Conservation (phyloP, 306 rosid genomes). For the Chamaecrista fasciculata region DNA sequence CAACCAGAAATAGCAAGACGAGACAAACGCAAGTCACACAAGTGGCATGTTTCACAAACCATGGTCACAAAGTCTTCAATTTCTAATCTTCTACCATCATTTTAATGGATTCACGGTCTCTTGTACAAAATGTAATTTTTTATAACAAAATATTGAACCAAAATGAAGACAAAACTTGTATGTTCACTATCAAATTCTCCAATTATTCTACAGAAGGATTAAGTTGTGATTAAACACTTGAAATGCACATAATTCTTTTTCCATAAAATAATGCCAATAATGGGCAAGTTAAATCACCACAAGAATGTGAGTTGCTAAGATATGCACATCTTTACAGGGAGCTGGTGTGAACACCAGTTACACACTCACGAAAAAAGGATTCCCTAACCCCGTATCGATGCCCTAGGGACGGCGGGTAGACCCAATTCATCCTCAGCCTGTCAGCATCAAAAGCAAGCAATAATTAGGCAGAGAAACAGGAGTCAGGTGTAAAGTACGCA, state of each 20-base stretch:
- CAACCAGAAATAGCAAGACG: neutral
- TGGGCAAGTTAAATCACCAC: constrained; percentile 18
- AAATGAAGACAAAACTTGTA: neutral
- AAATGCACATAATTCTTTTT: neutral
- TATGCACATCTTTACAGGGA: constrained; percentile 65
- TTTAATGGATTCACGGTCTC: neutral
- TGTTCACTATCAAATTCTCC: neutral
- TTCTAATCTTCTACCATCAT: neutral
- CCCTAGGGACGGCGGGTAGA: constrained; percentile 89
- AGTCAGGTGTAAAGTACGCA: neutral
- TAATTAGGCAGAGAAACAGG: constrained; percentile 11
- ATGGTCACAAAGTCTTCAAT: neutral
- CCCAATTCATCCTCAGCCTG: constrained; percentile 89
- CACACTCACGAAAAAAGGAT: neutral
- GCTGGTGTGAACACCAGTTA: constrained; percentile 27
- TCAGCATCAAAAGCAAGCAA: constrained; percentile 27
- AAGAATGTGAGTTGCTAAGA: constrained; percentile 33
- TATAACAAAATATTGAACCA: neutral
- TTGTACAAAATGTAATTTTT: neutral
- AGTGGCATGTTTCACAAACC: neutral
- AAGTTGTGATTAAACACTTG: neutral
- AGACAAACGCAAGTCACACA: neutral
- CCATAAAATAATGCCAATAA: constrained; percentile 28
- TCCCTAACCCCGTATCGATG: constrained; percentile 69
- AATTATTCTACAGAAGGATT: neutral